These are phyloP conservation scores for Jackrogersella multiformis DNA, from an alignment of 495 filamentous ascomycete species.

Conservation along the genomic window DNA sequence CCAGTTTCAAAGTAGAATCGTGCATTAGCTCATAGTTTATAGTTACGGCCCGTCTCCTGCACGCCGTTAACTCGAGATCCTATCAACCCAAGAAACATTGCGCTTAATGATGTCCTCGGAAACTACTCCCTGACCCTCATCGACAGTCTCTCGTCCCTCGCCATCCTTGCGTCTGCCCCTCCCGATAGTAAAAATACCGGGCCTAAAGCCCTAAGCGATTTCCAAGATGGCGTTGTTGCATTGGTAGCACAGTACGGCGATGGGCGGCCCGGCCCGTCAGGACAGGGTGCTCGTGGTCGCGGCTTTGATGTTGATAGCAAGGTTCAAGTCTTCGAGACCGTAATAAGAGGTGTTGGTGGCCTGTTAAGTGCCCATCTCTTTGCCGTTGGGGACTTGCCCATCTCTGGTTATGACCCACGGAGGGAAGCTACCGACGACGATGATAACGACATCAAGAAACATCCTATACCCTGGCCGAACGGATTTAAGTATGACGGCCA, in stretches of 20 bases:
- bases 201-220: conserved; percentile 73
- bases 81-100: conserved; percentile 80
- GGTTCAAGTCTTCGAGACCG: conserved; percentile 97
- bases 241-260: conserved; percentile 91
- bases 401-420: conserved; percentile 73
- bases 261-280: conserved; percentile 72
- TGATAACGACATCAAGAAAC: conserved; percentile 49
- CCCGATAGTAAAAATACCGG: conserved; percentile 58
- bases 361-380: conserved; percentile 93
- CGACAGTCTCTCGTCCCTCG: conserved; percentile 92
- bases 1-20: conserved; percentile 6
- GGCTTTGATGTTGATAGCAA: conserved; percentile 98
- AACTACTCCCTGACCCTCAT: conserved; percentile 97
- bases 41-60: conserved; percentile 88
- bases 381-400: conserved; percentile 86
- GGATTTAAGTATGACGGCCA: conserved; percentile 90
- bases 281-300: conserved; percentile 74
- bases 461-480: conserved; percentile 74
- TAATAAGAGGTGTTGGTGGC: conserved; percentile 92
- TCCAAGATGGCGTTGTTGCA: conserved; percentile 80
- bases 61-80: conserved; percentile 82
- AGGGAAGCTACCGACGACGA: conserved; percentile 42
- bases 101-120: conserved; percentile 93
- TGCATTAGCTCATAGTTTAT: conserved; percentile 24
- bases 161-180: conserved; percentile 81